phyloP scores from a whole-genome alignment of 1,284 basidiomycete species.

The Xerocomus amazonicus region DNA sequence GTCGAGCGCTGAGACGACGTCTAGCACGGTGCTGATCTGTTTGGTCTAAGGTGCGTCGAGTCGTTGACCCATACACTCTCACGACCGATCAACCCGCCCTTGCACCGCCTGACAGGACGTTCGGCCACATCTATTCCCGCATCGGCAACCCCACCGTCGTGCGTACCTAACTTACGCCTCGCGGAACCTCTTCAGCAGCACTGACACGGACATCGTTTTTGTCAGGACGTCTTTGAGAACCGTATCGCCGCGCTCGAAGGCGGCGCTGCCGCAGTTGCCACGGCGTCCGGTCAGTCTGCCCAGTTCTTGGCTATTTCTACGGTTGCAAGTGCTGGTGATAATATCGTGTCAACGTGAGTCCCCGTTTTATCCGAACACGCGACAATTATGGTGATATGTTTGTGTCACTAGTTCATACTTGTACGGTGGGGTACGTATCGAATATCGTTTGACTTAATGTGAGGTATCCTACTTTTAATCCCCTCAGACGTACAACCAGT shows the following conservation, averaged over 20 bases:
- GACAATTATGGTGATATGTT: no score
- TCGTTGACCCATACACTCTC: background rate
- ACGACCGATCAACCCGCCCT: background rate
- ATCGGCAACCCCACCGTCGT: constrained; percentile 85
- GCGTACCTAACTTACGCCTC: constrained; percentile 26
- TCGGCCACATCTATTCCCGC: constrained; percentile 76
- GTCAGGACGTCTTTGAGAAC: constrained; percentile 78
- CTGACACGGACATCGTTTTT: background rate
- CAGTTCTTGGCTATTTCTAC: constrained; percentile 75
- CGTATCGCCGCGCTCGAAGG: constrained; percentile 83
- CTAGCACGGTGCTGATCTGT: constrained; percentile 82
- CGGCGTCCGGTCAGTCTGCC: constrained; percentile 77
- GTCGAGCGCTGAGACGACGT: background rate
- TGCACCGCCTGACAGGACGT: constrained; percentile 37
- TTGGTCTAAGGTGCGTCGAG: constrained; percentile 56
- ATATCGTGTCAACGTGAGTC: constrained; percentile 71
- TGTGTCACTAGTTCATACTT: constrained; percentile 45
- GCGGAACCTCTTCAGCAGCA: background rate
- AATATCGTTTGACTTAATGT: background rate
- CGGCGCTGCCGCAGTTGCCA: constrained; percentile 76
- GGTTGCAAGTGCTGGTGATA: constrained; percentile 71
- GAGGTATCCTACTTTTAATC: background rate
- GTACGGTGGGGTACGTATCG: constrained; percentile 58
- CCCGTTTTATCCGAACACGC: background rate
- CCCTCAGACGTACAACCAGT: constrained; percentile 77